These are phyloP conservation scores for Aspergillus felis DNA, from an alignment of 2,329 filamentous ascomycete species.

Conservation along the genomic window DNA sequence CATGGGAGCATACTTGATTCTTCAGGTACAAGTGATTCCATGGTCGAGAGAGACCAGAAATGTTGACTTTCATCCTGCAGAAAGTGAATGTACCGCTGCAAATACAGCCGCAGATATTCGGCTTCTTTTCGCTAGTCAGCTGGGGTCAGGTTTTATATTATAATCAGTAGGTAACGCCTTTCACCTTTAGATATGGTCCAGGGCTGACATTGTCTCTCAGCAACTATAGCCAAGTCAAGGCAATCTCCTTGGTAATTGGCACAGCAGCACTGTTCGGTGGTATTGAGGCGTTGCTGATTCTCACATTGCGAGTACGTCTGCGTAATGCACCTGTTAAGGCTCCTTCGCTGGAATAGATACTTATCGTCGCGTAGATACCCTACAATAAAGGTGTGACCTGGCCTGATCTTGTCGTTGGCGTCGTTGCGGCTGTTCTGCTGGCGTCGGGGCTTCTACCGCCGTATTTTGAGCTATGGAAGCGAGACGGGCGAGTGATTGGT, in stretches of 20 bases:
- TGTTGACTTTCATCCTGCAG: slow-evolving; percentile 25
- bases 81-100: slow-evolving; percentile 54
- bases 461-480: slow-evolving; percentile 60
- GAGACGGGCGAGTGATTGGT: slow-evolving; percentile 58
- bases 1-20: slow-evolving; percentile 51
- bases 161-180: slow-evolving; percentile 36
- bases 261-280: slow-evolving; percentile 48
- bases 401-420: slow-evolving; percentile 55
- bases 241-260: slow-evolving; percentile 38
- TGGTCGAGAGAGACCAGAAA: background rate
- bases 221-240: slow-evolving; percentile 45
- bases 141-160: slow-evolving; percentile 54
- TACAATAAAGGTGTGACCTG: slow-evolving; percentile 52
- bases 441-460: slow-evolving; percentile 56
- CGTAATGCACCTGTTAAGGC: background rate
- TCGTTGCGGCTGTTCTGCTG: slow-evolving; percentile 56
- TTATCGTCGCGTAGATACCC: slow-evolving; percentile 41
- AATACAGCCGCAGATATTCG: slow-evolving; percentile 53
- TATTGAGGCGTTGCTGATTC: slow-evolving; percentile 53
- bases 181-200: background rate
- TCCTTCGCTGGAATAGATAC: background rate
- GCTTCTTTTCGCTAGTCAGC: slow-evolving; percentile 46
- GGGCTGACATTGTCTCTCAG: slow-evolving; percentile 15
- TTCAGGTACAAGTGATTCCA: slow-evolving; percentile 35
- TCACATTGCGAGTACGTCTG: slow-evolving; percentile 50